Conservation (phyloP, 371 early-diverging fungal species). For the Mortierella sp. region DNA sequence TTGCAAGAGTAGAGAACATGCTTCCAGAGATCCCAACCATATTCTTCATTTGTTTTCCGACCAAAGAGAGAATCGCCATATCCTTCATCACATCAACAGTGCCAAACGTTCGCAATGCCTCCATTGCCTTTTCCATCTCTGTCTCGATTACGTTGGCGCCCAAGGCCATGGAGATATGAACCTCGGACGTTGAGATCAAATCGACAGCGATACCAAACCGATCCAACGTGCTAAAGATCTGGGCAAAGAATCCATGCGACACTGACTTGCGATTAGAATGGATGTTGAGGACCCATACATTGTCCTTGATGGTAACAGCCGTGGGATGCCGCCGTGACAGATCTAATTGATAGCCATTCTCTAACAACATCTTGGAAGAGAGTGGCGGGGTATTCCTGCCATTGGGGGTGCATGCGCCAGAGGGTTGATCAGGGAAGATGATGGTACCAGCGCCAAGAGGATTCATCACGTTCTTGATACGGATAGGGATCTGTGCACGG, state of each 20-base stretch:
- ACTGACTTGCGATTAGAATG: conserved; percentile 95
- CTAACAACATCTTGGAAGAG: conserved; percentile 75
- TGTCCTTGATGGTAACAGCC: conserved; percentile 97
- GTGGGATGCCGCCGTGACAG: conserved; percentile 87
- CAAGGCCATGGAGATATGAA: conserved; percentile 97
- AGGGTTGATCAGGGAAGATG: conserved; percentile 80
- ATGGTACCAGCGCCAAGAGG: conserved; percentile 93
- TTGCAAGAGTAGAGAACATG: conserved; percentile 94
- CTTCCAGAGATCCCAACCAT: conserved; percentile 95
- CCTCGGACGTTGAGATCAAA: conserved; percentile 95
- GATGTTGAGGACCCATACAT: conserved; percentile 92
- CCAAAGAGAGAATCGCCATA: conserved; percentile 95
- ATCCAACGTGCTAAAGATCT: conserved; percentile 93
- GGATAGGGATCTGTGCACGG: conserved; percentile 94
- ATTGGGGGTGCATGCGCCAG: conserved; percentile 57
- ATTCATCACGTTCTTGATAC: conserved; percentile 97
- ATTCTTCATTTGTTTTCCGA: conserved; percentile 96
- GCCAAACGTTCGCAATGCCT: conserved; percentile 79
- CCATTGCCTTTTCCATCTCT: conserved; percentile 76
- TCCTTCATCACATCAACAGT: conserved; percentile 80
- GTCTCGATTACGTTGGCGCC: conserved; percentile 72
- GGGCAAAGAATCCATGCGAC: conserved; percentile 95
- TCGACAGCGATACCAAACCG: conserved; percentile 93
- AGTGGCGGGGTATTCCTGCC: conserved; percentile 69
- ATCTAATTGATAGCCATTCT: conserved; percentile 81